Evolutionary conservation across 1,284 basidiomycete species (phyloP).

Genomic region (Ustilago vetiveriae): DNA sequence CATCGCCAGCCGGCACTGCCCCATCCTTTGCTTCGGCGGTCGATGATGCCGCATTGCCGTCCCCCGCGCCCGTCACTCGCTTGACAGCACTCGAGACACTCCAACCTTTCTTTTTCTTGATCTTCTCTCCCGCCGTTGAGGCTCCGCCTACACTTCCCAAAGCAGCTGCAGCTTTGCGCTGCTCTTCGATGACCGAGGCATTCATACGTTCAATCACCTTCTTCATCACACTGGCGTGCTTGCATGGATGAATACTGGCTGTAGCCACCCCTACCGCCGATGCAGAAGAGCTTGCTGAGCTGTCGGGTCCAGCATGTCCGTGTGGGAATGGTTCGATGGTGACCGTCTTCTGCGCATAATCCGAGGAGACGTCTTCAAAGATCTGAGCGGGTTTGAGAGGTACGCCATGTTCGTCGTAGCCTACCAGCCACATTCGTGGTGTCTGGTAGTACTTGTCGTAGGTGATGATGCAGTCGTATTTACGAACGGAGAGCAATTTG

Average conservation of each 20-base stretch:
- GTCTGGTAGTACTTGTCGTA: constrained; percentile 81
- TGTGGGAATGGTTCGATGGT: constrained; percentile 99
- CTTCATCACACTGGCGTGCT: constrained; percentile 99
- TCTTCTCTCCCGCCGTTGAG: constrained; percentile 58
- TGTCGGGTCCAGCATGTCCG: constrained; percentile 72
- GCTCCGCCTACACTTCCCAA: constrained; percentile 21
- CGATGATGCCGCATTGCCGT: too few species aligned
- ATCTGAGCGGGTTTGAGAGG: constrained; percentile 78
- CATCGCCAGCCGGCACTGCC: not conserved
- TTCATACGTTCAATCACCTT: constrained; percentile 99
- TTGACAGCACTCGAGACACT: constrained; percentile 77
- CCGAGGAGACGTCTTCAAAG: constrained; percentile 95
- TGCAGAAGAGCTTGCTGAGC: constrained; percentile 12
- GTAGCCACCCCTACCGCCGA: constrained; percentile 37
- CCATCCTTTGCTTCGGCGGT: constrained; percentile 1
- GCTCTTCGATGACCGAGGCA: constrained; percentile 69
- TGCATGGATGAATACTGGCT: constrained; percentile 93
- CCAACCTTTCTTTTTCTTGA: constrained; percentile 78
- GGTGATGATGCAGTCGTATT: constrained; percentile 99
- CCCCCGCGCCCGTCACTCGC: constrained; percentile 72
- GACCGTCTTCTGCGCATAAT: constrained; percentile 98
- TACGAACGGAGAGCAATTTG: constrained; percentile 91
- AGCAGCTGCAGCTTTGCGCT: constrained; percentile 65
- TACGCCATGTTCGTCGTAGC: constrained; percentile 64
- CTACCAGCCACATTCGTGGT: constrained; percentile 65